Base-by-base conservation (phyloP, 2,329 filamentous ascomycete species). In the Penicillium sclerotigenum region DNA sequence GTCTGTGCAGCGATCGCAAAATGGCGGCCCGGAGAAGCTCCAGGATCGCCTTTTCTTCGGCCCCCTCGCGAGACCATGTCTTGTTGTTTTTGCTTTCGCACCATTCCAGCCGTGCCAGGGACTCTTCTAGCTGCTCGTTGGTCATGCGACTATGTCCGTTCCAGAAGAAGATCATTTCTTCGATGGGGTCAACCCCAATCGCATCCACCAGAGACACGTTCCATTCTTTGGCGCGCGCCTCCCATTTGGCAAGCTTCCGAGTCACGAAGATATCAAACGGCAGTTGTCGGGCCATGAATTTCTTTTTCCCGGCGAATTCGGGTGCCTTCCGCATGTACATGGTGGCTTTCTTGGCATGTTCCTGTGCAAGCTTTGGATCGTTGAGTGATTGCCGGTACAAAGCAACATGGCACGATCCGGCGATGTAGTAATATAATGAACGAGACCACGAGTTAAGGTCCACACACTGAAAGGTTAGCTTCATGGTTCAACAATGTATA, bases 131-230 rank as follows among this genome's bases (percentile, higher is more conserved):
- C 57, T 93, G 83, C 0, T 76, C 75, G 0, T 75, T 65, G 2
- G 82, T 79, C 90, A 96, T 95, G 52, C 91, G 85, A 73, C 90
- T 93, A 65, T 85, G 86, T 0, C 92, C 93, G 68, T 90, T 92
- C 92, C 92, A 97, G 65, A 97, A 85, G 71, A 93, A 96, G 13
- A 89, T 87, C 88, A 97, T 96, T 77, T 97, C 94, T 66, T 91
- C 84, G 0, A 90, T 79, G 0, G 94, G 94, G 57, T 87, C 89
- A 3, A 90, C 81, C 0, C 91, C 91, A 9, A 95, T 80, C 0
- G 89, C 91, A 64, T 97, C 93, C 1, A 88, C 82, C 4, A 97
- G 78, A 46, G 87, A 83, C 31, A 90, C 75, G 2, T 81, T 79
- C 73, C 86, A 83, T 43, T 82, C 79, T 67, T 87, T 87, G 4